A percentile compares a stretch with the other conserved stretches of the same genome.
Conservation (phyloP, 2,329 filamentous ascomycete genomes). For the Colletotrichum sp. region DNA sequence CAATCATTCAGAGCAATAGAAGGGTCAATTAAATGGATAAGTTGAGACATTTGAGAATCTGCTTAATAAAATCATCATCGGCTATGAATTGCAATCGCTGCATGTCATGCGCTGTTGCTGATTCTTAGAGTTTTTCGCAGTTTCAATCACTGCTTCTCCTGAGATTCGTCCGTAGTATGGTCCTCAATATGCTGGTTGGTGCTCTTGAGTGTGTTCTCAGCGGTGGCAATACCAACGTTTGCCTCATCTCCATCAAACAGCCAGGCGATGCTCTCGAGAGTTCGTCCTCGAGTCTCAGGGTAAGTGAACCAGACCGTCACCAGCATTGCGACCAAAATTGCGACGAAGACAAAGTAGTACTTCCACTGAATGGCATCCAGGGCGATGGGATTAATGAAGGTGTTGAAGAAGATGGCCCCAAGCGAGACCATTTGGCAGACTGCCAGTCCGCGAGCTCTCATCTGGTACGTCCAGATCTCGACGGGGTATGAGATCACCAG, state of each 20-base stretch:
- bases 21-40: no score
- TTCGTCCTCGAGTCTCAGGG: constrained; percentile 21
- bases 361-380: constrained; percentile 43
- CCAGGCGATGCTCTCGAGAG: constrained; percentile 13
- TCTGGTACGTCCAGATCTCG: constrained; percentile 29
- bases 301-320: constrained; percentile 15
- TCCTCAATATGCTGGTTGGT: neutral
- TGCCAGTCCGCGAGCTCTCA: constrained; percentile 16
- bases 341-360: constrained; percentile 48
- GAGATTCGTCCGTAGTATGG: neutral
- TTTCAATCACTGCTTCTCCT: neutral
- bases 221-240: neutral
- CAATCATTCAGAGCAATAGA: no score
- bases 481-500: constrained; percentile 32
- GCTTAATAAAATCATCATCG: no score
- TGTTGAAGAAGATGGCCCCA: constrained; percentile 42
- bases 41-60: no score
- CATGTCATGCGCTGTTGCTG: neutral
- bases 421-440: neutral
- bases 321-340: constrained; percentile 50
- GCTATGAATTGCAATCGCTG: no score
- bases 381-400: constrained; percentile 49
- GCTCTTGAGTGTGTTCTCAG: neutral
- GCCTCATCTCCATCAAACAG: constrained; percentile 3
- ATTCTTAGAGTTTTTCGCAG: no score